A percentile compares a stretch with the other conserved stretches of the same genome.
These are phyloP conservation scores for Parascedosporium putredinis DNA, from an alignment of 2,329 filamentous ascomycete species.

Conservation along the genomic window DNA sequence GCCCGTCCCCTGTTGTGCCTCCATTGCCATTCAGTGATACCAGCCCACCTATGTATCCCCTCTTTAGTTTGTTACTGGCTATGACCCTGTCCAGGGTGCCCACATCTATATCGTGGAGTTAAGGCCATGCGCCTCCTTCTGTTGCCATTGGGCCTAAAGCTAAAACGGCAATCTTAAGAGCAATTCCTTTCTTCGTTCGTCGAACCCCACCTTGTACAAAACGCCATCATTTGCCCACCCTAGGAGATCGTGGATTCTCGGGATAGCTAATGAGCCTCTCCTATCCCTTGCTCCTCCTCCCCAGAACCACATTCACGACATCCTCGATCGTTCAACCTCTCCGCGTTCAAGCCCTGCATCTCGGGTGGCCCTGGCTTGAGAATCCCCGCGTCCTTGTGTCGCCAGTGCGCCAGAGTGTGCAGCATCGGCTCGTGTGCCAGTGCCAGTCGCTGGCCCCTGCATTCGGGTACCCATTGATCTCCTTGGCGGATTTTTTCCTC, in stretches of 20 bases:
- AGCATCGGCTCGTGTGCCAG: neutral
- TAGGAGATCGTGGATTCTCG: constrained; percentile 6
- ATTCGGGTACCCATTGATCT: neutral
- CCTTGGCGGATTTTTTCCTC: neutral
- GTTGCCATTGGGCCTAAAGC: neutral
- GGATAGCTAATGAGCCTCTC: neutral
- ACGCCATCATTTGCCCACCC: neutral
- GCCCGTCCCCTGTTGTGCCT: too few species aligned
- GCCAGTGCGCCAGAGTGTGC: too few species aligned
- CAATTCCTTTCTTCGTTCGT: neutral
- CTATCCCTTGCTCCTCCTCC: too few species aligned
- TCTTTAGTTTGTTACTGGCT: neutral
- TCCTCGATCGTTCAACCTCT: too few species aligned
- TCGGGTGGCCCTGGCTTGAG: too few species aligned
- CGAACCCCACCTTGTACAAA: neutral
- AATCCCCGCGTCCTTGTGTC: too few species aligned
- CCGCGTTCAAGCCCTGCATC: too few species aligned
- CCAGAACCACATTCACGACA: too few species aligned
- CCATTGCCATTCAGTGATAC: neutral
- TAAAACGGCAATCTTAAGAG: constrained; percentile 1
- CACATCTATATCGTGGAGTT: too few species aligned
- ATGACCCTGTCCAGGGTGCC: constrained; percentile 3
- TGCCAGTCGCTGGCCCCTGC: neutral
- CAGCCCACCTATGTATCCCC: neutral
- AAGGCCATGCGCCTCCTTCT: too few species aligned